A percentile compares a stretch with the other conserved stretches of the same genome.
phyloP scores from a whole-genome alignment of 805 yeast genomes.

The Candida piceae region DNA sequence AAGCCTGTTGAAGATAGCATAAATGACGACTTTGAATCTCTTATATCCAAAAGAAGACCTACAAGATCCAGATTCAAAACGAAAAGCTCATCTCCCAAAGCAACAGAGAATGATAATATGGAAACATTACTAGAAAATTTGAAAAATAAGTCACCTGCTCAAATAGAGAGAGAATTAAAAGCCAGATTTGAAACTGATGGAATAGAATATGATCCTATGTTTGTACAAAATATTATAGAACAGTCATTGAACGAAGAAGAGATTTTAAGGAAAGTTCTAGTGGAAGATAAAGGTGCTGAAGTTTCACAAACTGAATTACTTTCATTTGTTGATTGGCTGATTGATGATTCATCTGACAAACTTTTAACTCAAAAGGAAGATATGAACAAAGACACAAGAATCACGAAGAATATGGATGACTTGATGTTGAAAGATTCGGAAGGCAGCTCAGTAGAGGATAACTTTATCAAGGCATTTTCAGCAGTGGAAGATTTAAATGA shows the following conservation, averaged over 20 bases:
- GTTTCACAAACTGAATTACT: slow-evolving; percentile 18
- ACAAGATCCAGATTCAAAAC: background rate
- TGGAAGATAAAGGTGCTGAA: slow-evolving; percentile 11
- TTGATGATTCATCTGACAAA: slow-evolving; percentile 19
- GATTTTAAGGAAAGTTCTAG: slow-evolving; percentile 8
- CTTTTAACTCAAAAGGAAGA: slow-evolving; percentile 10
- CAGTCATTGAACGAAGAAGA: slow-evolving; percentile 20
- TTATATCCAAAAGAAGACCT: background rate
- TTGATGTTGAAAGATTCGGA: slow-evolving; percentile 6
- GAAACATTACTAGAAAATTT: slow-evolving; percentile 1
- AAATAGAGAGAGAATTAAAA: slow-evolving; percentile 23
- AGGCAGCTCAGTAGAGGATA: slow-evolving; percentile 14
- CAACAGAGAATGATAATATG: background rate
- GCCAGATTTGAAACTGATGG: slow-evolving; percentile 21
- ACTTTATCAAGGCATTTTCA: slow-evolving; percentile 18
- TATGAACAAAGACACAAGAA: slow-evolving; percentile 1
- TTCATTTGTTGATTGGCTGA: slow-evolving; percentile 23
- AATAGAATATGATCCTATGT: slow-evolving; percentile 26
- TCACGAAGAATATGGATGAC: slow-evolving; percentile 11
- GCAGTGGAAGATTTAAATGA: slow-evolving; percentile 17
- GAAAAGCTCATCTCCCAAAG: background rate
- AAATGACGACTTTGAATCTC: background rate
- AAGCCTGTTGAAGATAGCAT: background rate
- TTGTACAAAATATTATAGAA: slow-evolving; percentile 24
- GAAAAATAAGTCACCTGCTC: slow-evolving; percentile 20